A percentile compares a stretch with the other conserved stretches of the same genome.
Conservation (phyloP, 2,329 filamentous ascomycete species). For the Pseudogymnoascus sp. region DNA sequence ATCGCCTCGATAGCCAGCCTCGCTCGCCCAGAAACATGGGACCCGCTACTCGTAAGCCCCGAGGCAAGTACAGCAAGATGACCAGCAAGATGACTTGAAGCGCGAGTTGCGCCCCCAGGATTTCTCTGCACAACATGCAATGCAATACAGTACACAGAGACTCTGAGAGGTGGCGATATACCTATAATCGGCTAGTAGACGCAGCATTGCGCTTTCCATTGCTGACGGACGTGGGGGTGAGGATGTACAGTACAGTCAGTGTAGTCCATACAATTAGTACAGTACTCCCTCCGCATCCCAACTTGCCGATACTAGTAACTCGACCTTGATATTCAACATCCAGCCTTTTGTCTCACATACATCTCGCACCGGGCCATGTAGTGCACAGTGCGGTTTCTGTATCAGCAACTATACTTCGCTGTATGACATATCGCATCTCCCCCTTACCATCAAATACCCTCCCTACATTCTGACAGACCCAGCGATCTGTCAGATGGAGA, state of each 20-base stretch:
- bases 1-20: neutral
- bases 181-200: neutral
- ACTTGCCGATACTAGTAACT: neutral
- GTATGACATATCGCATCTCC: neutral
- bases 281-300: neutral
- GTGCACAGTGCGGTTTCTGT: neutral
- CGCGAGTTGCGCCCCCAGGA: neutral
- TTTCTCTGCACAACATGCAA: neutral
- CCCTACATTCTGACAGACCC: neutral
- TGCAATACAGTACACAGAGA: neutral
- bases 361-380: neutral
- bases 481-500: slow-evolving; percentile 5
- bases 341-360: neutral
- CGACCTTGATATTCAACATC: slow-evolving; percentile 3
- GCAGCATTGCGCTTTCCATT: neutral
- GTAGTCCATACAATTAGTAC: neutral
- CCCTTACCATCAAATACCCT: slow-evolving; percentile 1
- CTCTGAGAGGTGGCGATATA: neutral
- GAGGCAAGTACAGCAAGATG: neutral
- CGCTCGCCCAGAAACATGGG: neutral
- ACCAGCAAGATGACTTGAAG: neutral
- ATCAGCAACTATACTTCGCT: neutral
- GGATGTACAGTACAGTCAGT: neutral
- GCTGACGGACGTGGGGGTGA: neutral
- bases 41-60: neutral